Evolutionary conservation across 768 basidiomycete species (phyloP), one percentile per base, ranked within the genome.

Genomic region (Lactarius pseudohatsudake): DNA sequence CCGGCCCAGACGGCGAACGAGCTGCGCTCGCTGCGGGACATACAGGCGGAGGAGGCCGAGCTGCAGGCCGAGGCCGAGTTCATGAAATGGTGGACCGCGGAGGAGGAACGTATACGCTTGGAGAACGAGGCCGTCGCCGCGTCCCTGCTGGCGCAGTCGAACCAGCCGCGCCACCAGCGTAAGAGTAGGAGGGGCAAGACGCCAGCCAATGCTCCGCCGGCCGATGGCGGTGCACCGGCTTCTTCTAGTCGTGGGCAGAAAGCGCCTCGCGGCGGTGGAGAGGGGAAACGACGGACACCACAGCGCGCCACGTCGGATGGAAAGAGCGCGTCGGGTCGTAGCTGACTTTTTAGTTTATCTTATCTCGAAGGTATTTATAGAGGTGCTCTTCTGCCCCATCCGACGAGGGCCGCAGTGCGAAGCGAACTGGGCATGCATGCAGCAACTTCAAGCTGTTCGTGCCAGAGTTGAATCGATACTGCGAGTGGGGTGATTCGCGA

Each of bases 71-170:
- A 71, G 38, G 68, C 20, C 0, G 91, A 91, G 66, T 98, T 97
- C 74, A 75, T 96, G 75, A 83, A 79, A 71, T 97, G 95, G 95
- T 97, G 94, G 93, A 80, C 85, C 1, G 86, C 82, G 8, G 95
- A 96, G 75, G 92, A 94, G 75, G 86, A 84, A 72, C 81, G 90
- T 18, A 75, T 91, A n/a, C 81, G 77, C 69, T 69, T 78, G 40
- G 87, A 90, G 75, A 79, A 79, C 61, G 62, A 57, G 45, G 71
- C 66, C 3, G 60, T 62, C 7, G 56, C 53, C 18, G 60, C 45
- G 22, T 57, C 65, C 0, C 9, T 62, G 53, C 4, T 43, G 50
- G 20, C 59, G 15, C 66, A 41, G 15, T 30, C 50, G 55, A 60
- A 61, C 8, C 22, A 41, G 7, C 28, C 28, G 28, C 60, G 56